These are phyloP conservation scores for Vitis hybrid DNA, from an alignment of 177 flowering plant genomes.

Conservation along the genomic window DNA sequence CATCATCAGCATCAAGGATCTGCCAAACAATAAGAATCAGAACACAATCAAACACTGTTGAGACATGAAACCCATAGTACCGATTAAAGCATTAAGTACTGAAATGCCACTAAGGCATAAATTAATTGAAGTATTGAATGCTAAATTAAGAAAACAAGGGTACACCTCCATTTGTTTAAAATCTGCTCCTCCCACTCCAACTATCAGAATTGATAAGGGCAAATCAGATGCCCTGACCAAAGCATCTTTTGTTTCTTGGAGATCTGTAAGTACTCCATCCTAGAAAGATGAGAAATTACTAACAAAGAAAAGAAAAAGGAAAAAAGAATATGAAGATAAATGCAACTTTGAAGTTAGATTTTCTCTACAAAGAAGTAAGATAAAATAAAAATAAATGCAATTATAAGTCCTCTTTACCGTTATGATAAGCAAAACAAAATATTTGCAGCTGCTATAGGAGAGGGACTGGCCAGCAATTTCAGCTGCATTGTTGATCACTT, in stretches of 20 bases:
- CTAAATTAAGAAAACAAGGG: too few species aligned
- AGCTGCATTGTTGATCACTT: constrained; percentile 72
- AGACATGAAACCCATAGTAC: too few species aligned
- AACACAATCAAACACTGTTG: neutral
- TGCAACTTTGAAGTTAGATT: too few species aligned
- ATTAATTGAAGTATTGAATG: too few species aligned
- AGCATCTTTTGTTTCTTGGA: constrained; percentile 78
- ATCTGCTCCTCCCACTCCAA: too few species aligned
- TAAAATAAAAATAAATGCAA: neutral
- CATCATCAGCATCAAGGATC: constrained; percentile 91
- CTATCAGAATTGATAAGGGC: constrained; percentile 68
- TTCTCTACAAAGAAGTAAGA: neutral
- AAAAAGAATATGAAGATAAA: neutral
- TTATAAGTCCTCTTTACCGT: constrained; percentile 51
- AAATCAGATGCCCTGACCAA: constrained; percentile 88
- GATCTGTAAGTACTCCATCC: constrained; percentile 93
- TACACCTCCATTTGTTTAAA: too few species aligned
- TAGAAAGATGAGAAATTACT: constrained; percentile 18
- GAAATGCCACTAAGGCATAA: too few species aligned
- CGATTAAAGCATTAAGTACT: too few species aligned
- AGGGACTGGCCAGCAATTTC: constrained; percentile 62
- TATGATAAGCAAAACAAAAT: constrained; percentile 74
- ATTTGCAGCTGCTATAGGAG: constrained; percentile 43
- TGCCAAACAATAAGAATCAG: constrained; percentile 15
- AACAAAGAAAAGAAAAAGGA: neutral